These are phyloP conservation scores for Xylariaceae sp. DNA, from an alignment of 2,329 filamentous ascomycete species.

Conservation along the genomic window DNA sequence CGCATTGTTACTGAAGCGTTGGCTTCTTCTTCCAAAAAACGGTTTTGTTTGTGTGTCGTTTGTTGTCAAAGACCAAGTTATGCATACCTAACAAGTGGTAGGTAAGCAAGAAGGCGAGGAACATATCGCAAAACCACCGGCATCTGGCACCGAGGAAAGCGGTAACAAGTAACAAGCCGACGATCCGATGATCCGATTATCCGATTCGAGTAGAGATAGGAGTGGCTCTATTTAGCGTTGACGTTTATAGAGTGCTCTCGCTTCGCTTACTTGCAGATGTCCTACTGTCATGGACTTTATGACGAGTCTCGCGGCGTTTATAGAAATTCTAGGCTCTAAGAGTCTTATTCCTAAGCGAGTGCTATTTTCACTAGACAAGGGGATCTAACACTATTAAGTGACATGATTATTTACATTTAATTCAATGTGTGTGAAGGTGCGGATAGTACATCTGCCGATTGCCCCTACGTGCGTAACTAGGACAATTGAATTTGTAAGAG, in stretches of 20 bases:
- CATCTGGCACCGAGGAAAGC: neutral
- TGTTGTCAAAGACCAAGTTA: neutral
- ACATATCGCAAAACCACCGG: neutral
- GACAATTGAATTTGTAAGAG: neutral
- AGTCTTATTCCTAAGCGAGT: neutral
- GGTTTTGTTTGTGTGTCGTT: conserved; percentile 4
- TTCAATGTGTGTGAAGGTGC: neutral
- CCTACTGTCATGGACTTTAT: neutral
- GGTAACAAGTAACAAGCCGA: neutral
- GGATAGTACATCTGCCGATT: no score
- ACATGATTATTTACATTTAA: neutral
- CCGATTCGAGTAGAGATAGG: neutral
- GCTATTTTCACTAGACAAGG: neutral
- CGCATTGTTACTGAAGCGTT: no score
- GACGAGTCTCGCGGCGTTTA: neutral
- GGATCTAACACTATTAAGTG: neutral
- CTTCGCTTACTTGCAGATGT: neutral
- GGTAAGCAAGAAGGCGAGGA: conserved; percentile 1
- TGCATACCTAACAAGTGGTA: neutral
- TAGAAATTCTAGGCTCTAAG: neutral
- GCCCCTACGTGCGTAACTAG: neutral
- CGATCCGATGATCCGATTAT: neutral
- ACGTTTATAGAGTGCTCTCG: neutral
- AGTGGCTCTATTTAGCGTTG: neutral
- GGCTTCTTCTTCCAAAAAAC: no score